Evolutionary conservation across 441 rosid genomes (phyloP), one percentile per base, ranked within the genome.

Genomic region (Croton setiger): DNA sequence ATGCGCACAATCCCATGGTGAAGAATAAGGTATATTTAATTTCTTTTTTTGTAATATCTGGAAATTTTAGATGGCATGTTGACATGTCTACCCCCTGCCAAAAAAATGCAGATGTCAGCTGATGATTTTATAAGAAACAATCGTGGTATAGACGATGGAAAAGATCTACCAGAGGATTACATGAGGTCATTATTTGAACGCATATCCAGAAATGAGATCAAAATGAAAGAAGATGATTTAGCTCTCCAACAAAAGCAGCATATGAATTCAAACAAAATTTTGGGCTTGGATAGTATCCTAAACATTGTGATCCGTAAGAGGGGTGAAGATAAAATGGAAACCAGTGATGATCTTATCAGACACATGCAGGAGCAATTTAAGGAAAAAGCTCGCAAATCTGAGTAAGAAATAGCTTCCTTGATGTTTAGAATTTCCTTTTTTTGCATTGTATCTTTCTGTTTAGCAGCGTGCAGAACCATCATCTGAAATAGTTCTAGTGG

Each of bases 281-380:
- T 87, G 62, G 98, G 98, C 69, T 83, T 96, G 87, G 99, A 96
- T 66, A 77, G 84, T 66, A 96, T 96, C 83, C 82, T 96, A 80
- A 96, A 96, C 74, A 91, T 96, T 63, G 99, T 96, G 77, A 88
- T 93, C 69, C 98, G 97, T 48, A 96, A 90, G 79, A 86, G 88
- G 76, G 85, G 87, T 23, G 97, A 87, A 63, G 98, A 86, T 72
- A 81, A 59, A 64, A 85, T 88, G 91, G 98, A 82, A 80, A 86
- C 97, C 70, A 91, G 98, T 81, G 99, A 93, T 86, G 97, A 90
- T 76, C 88, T 93, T 74, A 85, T 96, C 62, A 91, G 90, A 78
- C 97, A 84, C 72, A 93, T 96, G 97, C 98, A 96, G 83, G 98
- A 93, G 72, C 96, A 93, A 72, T 96, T 93, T 68, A 93, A 96